Evolutionary conservation across 257 asterid genomes (phyloP), one percentile per base, ranked within the genome.

Genomic region (Fraxinus anomala): DNA sequence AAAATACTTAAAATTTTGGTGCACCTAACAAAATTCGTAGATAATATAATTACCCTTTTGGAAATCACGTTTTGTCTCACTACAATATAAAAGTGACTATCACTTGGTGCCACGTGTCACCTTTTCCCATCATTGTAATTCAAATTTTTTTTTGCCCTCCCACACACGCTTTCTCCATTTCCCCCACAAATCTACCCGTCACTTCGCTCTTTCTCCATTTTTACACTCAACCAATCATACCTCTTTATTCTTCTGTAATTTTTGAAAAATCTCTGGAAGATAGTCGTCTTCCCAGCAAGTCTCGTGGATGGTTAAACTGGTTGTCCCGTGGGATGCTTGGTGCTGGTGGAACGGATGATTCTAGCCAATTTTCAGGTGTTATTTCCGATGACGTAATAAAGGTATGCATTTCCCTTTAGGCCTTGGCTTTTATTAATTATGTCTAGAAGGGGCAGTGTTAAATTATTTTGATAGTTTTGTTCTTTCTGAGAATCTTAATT

Each of bases 301-400:
- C 96, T 63, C 97, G 97, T 69, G 98, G 98, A 81, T 95, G 99
- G 99, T 87, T 95, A 82, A 93, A 95, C 84, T 95, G 99, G 99
- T 85, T 95, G 77, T 95, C 99, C 42, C 92, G 91, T 77, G 99
- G 99, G 78, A 88, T 95, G 96, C 97, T 95, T 80, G 99, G 99
- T 79, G 99, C 98, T 77, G 96, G 97, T 26, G 99, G 99, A 75
- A 93, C 99, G 69, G 92, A 89, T 82, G 97, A 89, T 82, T 89
- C 97, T 68, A 84, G 89, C 88, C 96, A 90, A 74, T 95, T 95
- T 85, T 93, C 98, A 59, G 99, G 99, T 76, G 94, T 88, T 72
- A 89, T 95, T 82, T 93, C 99, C 12, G 99, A 95, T 83, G 99
- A 95, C 73, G 96, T 89, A 77, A 88, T 95, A 73, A 92, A 90